phyloP scores from a whole-genome alignment of 1,284 basidiomycete genomes.

The Ceratobasidium papillatum region DNA sequence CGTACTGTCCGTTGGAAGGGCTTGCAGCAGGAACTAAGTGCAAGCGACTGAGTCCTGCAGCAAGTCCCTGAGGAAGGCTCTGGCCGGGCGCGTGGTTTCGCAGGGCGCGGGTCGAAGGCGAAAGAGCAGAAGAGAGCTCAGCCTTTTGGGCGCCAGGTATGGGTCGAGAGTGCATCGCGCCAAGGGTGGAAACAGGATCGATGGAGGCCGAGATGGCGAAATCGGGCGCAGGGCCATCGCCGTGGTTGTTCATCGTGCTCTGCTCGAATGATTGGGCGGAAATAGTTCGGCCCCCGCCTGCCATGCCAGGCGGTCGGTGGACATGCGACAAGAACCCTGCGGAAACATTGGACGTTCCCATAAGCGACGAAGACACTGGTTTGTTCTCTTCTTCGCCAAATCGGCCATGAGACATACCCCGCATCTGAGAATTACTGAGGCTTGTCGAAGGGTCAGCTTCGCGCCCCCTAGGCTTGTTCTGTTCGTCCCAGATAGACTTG shows the following conservation, averaged over 20 bases:
- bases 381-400: slow-evolving; percentile 32
- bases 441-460: slow-evolving; percentile 17
- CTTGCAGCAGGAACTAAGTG: slow-evolving; percentile 68
- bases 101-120: slow-evolving; percentile 71
- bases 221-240: slow-evolving; percentile 28
- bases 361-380: slow-evolving; percentile 29
- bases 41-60: slow-evolving; percentile 84
- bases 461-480: slow-evolving; percentile 45
- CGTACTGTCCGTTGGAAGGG: slow-evolving; percentile 51
- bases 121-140: slow-evolving; percentile 52
- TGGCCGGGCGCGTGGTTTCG: slow-evolving; percentile 85
- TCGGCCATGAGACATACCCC: slow-evolving; percentile 23
- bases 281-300: slow-evolving; percentile 10
- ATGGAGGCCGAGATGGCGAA: slow-evolving; percentile 33
- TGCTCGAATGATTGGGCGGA: slow-evolving; percentile 35
- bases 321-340: slow-evolving; percentile 33
- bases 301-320: slow-evolving; percentile 16
- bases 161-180: slow-evolving; percentile 34
- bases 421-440: slow-evolving; percentile 18
- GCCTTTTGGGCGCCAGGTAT: slow-evolving; percentile 36
- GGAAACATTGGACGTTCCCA: slow-evolving; percentile 37
- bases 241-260: background rate
- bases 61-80: slow-evolving; percentile 85
- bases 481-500: slow-evolving; percentile 74
- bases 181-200: slow-evolving; percentile 36